phyloP scores from a whole-genome alignment of 345 rosid genomes.

The Aquilaria sinensis region DNA sequence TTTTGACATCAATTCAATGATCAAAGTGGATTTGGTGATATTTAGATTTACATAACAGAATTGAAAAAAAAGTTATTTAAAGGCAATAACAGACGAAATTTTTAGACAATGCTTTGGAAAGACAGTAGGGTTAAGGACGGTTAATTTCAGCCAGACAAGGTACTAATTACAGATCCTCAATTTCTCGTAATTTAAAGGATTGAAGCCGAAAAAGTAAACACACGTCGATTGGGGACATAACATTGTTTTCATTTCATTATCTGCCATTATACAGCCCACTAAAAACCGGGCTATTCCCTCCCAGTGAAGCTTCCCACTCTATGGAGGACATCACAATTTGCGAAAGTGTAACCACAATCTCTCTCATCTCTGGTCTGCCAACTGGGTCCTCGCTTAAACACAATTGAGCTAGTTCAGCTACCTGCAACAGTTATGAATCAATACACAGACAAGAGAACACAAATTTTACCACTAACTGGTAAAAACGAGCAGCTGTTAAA shows the following conservation, averaged over 20 bases:
- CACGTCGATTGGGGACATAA: too few relatives aligned
- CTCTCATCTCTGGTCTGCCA: conserved; percentile 53
- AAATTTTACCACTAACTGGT: background rate
- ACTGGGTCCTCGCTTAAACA: conserved; percentile 47
- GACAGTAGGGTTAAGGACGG: too few relatives aligned
- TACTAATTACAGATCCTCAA: too few relatives aligned
- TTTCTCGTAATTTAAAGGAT: background rate
- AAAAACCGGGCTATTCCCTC: conserved; percentile 53
- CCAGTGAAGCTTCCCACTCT: conserved; percentile 64
- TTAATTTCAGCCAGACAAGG: too few relatives aligned
- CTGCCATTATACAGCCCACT: conserved; percentile 48
- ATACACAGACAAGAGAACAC: background rate
- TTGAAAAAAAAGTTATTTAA: too few relatives aligned
- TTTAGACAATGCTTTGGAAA: too few relatives aligned
- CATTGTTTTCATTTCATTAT: conserved; percentile 14
- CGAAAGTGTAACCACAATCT: conserved; percentile 30
- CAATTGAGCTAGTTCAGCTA: conserved; percentile 48
- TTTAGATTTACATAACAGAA: too few relatives aligned
- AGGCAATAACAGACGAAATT: too few relatives aligned
- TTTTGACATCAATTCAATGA: too few relatives aligned
- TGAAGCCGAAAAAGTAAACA: background rate
- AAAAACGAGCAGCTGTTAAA: background rate
- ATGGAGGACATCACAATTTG: conserved; percentile 31
- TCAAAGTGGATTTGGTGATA: too few relatives aligned
- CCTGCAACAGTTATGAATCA: conserved; percentile 19